A percentile compares a stretch with the other conserved stretches of the same genome.
Conservation (phyloP, 2,329 filamentous ascomycete genomes). For the Hypoxylon sp. region DNA sequence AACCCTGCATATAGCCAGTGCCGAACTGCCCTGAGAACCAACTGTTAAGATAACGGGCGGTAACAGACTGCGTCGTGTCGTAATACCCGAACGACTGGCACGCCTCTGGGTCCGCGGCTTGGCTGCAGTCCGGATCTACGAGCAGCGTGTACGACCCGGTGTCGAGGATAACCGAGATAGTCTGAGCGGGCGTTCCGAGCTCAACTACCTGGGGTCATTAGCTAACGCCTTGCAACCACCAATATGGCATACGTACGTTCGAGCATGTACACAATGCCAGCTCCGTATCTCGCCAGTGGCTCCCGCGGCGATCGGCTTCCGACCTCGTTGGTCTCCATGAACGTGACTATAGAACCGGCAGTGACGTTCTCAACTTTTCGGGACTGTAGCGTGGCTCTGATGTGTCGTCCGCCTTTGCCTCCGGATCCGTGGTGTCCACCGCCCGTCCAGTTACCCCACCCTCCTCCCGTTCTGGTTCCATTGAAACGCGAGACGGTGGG, state of each 20-base stretch:
- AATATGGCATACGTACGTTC: conserved; percentile 44
- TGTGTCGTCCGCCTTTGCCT: conserved; percentile 36
- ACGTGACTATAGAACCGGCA: conserved; percentile 17
- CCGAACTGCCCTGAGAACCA: conserved; percentile 50
- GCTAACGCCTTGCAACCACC: neutral
- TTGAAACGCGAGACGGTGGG: conserved; percentile 14
- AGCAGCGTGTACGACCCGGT: conserved; percentile 55
- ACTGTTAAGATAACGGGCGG: conserved; percentile 46
- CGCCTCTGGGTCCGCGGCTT: conserved; percentile 48
- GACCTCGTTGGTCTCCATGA: conserved; percentile 13
- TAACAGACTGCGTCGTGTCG: conserved; percentile 49
- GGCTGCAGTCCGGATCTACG: conserved; percentile 53
- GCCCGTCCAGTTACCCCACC: conserved; percentile 6
- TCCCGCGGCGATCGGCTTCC: conserved; percentile 40
- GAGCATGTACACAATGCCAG: conserved; percentile 52
- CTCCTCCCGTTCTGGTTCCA: conserved; percentile 9
- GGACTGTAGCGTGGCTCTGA: conserved; percentile 42
- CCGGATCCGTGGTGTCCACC: conserved; percentile 15
- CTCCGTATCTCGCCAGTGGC: conserved; percentile 43
- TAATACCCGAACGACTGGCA: conserved; percentile 52
- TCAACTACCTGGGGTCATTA: conserved; percentile 46
- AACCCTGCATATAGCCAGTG: conserved; percentile 51
- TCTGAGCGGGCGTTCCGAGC: conserved; percentile 53
- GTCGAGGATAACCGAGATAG: conserved; percentile 53
- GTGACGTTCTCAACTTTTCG: conserved; percentile 40